Conservation (phyloP, 169 alveolate species). For the Eimeria zaria region DNA sequence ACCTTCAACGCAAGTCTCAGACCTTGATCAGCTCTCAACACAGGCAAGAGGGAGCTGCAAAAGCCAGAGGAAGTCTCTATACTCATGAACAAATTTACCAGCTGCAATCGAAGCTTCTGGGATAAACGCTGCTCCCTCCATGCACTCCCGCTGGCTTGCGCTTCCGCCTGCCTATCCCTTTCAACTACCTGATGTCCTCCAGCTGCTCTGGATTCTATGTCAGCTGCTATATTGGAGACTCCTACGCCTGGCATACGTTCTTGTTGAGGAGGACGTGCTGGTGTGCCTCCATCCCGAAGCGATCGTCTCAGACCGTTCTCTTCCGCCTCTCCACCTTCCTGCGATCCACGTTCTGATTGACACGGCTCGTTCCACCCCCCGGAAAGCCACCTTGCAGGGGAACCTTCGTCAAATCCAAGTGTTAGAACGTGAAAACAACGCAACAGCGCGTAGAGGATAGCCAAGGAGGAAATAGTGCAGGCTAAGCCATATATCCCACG, state of each 20-base stretch:
- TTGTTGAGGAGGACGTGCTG: neutral
- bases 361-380: neutral
- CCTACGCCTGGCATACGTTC: neutral
- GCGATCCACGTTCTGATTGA: neutral
- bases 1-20: neutral
- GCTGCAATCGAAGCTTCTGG: neutral
- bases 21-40: neutral
- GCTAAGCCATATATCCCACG: neutral
- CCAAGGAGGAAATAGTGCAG: neutral
- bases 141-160: neutral
- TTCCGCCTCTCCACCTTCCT: neutral
- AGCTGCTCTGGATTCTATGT: neutral
- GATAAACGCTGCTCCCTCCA: neutral
- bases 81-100: neutral
- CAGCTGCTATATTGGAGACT: neutral
- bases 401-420: neutral
- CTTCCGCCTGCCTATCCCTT: neutral
- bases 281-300: neutral
- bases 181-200: neutral
- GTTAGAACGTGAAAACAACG: neutral
- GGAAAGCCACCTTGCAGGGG: neutral
- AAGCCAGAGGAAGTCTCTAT: neutral
- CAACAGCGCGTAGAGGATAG: neutral
- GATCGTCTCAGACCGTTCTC: neutral
- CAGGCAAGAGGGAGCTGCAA: conserved; percentile 5